Base-by-base conservation (phyloP, 192 early-diverging fungal species). In the Coemansia asiatica region DNA sequence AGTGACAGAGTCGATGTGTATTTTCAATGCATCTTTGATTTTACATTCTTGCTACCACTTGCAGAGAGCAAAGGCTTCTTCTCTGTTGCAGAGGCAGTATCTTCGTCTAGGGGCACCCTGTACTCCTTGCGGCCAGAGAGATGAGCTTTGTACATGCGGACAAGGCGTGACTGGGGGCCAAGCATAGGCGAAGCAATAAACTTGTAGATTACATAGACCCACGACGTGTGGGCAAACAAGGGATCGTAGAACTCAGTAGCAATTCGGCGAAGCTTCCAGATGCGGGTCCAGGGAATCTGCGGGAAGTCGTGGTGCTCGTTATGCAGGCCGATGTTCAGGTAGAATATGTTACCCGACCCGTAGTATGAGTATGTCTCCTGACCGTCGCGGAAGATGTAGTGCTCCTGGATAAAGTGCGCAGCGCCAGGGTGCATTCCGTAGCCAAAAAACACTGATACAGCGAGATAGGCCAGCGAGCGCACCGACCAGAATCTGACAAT, bases 331-430 rank as follows among this genome's bases (percentile, higher is more conserved):
- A 96, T 91, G 87, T 98, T 98, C 85, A 94, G 87, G 61, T 90
- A 91, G 13, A 92, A 81, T 51, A 83, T 75, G 81, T 98, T 98
- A 29, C 94, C 79, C 49, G 85, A 81, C 16, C 94, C 94, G 63
- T 98, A 98, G 88, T 98, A 98, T 53, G 91, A 94, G 76, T 98
- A 98, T 0, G 94, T 98, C 65, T 98, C 94, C 74, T 93, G 90
- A 29, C 92, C 94, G 67, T 94, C 88, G 63, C 88, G 88, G 85
- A 94, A 95, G 5, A 92, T 91, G 72, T 94, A 98, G 80, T 98
- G 96, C 83, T 98, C 96, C 78, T 94, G 92, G 66, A 98, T 89
- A 63, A 98, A 98, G 71, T 98, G 96, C 23, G 90, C 96, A 6
- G 96, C 94, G 22, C 89, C 92, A 9, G 94, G 94, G 72, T 98